Conservation (phyloP, 108 stramenopile genomes). For the Craspedostauros australis region DNA sequence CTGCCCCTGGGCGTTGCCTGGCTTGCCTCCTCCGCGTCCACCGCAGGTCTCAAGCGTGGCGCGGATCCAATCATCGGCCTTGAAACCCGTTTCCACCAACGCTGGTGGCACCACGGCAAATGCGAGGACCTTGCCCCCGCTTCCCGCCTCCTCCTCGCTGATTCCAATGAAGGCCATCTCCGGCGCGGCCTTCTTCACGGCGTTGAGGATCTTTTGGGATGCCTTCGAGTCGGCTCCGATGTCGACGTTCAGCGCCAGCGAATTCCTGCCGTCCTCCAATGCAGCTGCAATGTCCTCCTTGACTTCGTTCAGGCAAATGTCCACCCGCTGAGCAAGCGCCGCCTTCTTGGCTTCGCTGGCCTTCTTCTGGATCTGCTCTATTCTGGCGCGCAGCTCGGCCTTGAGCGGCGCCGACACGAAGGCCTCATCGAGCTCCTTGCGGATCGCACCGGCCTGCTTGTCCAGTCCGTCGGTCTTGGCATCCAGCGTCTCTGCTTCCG, state of each 20-base stretch:
- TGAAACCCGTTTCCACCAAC: slow-evolving; percentile 51
- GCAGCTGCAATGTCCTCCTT: slow-evolving; percentile 45
- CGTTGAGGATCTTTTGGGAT: slow-evolving; percentile 84
- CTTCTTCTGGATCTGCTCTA: slow-evolving; percentile 80
- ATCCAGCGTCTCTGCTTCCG: slow-evolving; percentile 44
- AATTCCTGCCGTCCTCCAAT: slow-evolving; percentile 31
- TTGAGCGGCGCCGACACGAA: slow-evolving; percentile 79
- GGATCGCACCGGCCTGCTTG: slow-evolving; percentile 71
- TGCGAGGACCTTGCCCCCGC: slow-evolving; percentile 79
- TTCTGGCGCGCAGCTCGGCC: slow-evolving; percentile 61
- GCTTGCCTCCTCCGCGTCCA: slow-evolving; percentile 83
- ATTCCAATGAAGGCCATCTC: slow-evolving; percentile 81
- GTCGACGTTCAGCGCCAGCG: slow-evolving; percentile 73
- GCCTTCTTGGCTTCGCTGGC: slow-evolving; percentile 80
- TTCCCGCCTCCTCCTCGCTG: slow-evolving; percentile 65
- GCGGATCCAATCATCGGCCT: slow-evolving; percentile 78
- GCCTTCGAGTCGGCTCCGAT: slow-evolving; percentile 92
- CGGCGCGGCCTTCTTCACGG: slow-evolving; percentile 77
- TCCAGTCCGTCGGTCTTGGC: slow-evolving; percentile 50
- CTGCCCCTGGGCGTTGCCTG: slow-evolving; percentile 78
- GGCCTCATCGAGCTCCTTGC: slow-evolving; percentile 73
- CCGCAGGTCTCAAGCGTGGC: slow-evolving; percentile 65
- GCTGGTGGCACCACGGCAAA: slow-evolving; percentile 74
- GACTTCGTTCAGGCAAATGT: slow-evolving; percentile 52
- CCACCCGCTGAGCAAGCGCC: slow-evolving; percentile 60